Evolutionary conservation across 108 stramenopile species (phyloP), one percentile per base, ranked within the genome.

Genomic region (Craspedostauros australis): DNA sequence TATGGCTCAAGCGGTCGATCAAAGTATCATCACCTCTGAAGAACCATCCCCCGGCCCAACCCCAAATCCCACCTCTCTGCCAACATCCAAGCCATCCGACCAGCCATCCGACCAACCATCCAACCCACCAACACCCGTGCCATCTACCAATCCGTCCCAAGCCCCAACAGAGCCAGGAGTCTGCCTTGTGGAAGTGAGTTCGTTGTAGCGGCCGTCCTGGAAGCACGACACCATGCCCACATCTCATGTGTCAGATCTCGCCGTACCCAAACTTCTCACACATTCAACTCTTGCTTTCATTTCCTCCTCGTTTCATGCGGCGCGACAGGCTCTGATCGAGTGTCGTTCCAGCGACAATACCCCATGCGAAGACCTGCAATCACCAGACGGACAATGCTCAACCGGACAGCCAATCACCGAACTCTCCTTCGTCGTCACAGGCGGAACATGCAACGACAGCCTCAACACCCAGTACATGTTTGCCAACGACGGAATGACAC

Each of bases 321-420:
- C n/a, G n/a, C 42, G 14, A 7, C 21, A 16, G 21, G 6, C 7
- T 20, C 11, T 22, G 5, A 59, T 59, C 26, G 27, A n/a, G 25
- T 59, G 57, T 25, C 2, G 46, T 21, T 22, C 21, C 15, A 22
- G 6, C 2, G 30, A 24, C 26, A 39, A 36, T 18, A 21, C 48
- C 26, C 57, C 45, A 12, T 59, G 57, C 20, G 15, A 20, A 16
- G 25, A 59, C 4, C 4, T 59, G 26, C 15, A 21, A 5, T 4
- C 18, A 5, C 46, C 57, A 23, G 9, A 11, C 11, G 27, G 12
- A 8, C 23, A 44, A n/a, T 54, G 53, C 22, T 54, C 53, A 5
- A 25, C 27, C 21, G 53, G 53, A 41, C 5, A 4, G 3, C 15
- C 11, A 5, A 40, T 54, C 20, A 25, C 9, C 12, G 20, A 4